Conservation (phyloP, 805 yeast genomes). For the Pichia nakasei region DNA sequence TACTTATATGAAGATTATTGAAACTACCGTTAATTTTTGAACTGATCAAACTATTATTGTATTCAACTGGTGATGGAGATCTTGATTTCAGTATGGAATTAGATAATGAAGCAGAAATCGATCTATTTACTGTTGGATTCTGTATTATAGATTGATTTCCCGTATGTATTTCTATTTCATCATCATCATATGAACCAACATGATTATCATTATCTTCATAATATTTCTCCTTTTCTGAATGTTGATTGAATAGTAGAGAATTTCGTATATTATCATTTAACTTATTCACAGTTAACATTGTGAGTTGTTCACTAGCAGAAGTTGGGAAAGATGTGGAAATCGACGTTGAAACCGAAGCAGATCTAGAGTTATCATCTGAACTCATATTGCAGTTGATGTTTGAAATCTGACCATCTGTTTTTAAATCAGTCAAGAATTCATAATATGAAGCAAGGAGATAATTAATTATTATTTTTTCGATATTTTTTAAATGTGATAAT, state of each 20-base stretch:
- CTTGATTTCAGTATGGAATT: not conserved
- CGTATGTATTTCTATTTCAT: not conserved
- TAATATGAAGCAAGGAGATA: constrained; percentile 24
- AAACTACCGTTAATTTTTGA: too few relatives aligned
- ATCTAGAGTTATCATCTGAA: not conserved
- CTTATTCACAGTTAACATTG: not conserved
- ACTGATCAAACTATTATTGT: too few relatives aligned
- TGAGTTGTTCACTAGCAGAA: not conserved
- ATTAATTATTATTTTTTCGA: constrained; percentile 17
- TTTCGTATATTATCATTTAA: not conserved
- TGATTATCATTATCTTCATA: not conserved
- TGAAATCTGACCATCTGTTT: not conserved
- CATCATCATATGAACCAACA: not conserved
- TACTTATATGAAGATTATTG: too few relatives aligned
- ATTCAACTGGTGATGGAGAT: not conserved
- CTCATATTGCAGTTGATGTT: not conserved
- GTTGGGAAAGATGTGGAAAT: not conserved
- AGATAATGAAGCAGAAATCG: not conserved
- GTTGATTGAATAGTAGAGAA: not conserved
- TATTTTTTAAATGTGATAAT: constrained; percentile 10
- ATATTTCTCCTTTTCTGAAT: too few relatives aligned
- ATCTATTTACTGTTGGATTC: not conserved
- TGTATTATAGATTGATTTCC: not conserved
- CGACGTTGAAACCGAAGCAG: not conserved
- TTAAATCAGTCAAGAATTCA: constrained; percentile 19